Evolutionary conservation across 2,329 filamentous ascomycete genomes (phyloP).

Genomic region (Zarea fungicola): DNA sequence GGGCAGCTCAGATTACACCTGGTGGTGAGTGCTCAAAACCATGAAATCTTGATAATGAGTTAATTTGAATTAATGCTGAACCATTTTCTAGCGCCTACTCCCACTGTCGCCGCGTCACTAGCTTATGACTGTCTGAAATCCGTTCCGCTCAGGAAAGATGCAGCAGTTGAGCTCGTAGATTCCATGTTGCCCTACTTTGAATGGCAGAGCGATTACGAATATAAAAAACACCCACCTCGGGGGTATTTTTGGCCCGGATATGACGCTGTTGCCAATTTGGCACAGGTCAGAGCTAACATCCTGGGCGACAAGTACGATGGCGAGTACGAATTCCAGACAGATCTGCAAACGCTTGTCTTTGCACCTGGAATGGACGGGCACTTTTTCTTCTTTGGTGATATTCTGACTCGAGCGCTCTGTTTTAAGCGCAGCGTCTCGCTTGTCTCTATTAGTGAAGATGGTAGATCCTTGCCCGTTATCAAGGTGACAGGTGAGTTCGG

Average conservation of each 20-base stretch:
- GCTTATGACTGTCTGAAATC: conserved; percentile 34
- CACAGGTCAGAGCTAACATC: conserved; percentile 39
- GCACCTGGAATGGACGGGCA: conserved; percentile 60
- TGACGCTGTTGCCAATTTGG: conserved; percentile 43
- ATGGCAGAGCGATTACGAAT: conserved; percentile 44
- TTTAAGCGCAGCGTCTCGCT: conserved; percentile 28
- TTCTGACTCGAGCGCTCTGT: conserved; percentile 47
- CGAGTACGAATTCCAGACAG: conserved; percentile 51
- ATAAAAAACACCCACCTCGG: conserved; percentile 46
- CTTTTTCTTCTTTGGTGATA: conserved; percentile 48
- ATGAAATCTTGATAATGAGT: too few relatives aligned
- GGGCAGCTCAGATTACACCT: too few relatives aligned
- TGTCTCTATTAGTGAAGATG: conserved; percentile 30
- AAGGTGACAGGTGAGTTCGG: conserved; percentile 18
- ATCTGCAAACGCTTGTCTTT: conserved; percentile 46
- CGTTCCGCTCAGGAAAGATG: conserved; percentile 32
- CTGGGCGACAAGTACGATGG: conserved; percentile 37
- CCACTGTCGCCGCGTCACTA: conserved; percentile 30
- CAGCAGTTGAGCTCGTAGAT: conserved; percentile 30
- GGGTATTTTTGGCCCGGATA: conserved; percentile 43
- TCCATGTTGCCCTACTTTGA: conserved; percentile 37
- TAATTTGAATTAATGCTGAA: too few relatives aligned
- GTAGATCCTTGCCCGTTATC: conserved; percentile 17
- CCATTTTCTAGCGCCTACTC: conserved; percentile 21
- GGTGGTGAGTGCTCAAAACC: too few relatives aligned